phyloP scores from a whole-genome alignment of 768 basidiomycete species.

The Mrakia gelida region DNA sequence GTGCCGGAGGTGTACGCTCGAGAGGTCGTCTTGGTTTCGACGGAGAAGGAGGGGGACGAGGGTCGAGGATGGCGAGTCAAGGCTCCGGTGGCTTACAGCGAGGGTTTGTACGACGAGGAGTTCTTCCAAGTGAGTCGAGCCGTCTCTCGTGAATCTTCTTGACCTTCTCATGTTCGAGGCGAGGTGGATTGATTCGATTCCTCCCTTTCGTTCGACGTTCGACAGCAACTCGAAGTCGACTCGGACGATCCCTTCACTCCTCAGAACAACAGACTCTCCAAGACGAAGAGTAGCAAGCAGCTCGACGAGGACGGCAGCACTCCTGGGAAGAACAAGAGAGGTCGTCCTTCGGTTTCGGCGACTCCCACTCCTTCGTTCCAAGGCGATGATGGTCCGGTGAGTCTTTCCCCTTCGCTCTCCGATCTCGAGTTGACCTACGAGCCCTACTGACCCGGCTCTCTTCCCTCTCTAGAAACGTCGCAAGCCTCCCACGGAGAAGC shows the following conservation, averaged over 20 bases:
- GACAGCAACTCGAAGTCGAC: constrained; percentile 38
- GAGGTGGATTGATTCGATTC: not conserved
- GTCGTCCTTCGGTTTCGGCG: constrained; percentile 56
- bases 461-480: constrained; percentile 38
- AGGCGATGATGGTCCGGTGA: constrained; percentile 40
- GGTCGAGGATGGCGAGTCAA: constrained; percentile 82
- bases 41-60: constrained; percentile 52
- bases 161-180: not conserved
- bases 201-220: too few species aligned
- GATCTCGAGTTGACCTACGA: too few species aligned
- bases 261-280: constrained; percentile 32
- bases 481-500: constrained; percentile 33
- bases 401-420: not conserved
- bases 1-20: constrained; percentile 75
- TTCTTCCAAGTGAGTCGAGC: constrained; percentile 64
- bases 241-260: constrained; percentile 39
- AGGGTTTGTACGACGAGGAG: constrained; percentile 88
- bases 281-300: not conserved
- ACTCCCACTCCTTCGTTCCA: constrained; percentile 63
- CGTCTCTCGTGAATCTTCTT: too few species aligned
- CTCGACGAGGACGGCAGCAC: constrained; percentile 66
- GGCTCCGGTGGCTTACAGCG: constrained; percentile 83
- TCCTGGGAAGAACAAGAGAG: constrained; percentile 35
- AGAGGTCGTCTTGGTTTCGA: constrained; percentile 37
- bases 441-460: not conserved